Evolutionary conservation across 257 asterid genomes (phyloP), one percentile per base, ranked within the genome.

Genomic region (Nicotiana attenuata): DNA sequence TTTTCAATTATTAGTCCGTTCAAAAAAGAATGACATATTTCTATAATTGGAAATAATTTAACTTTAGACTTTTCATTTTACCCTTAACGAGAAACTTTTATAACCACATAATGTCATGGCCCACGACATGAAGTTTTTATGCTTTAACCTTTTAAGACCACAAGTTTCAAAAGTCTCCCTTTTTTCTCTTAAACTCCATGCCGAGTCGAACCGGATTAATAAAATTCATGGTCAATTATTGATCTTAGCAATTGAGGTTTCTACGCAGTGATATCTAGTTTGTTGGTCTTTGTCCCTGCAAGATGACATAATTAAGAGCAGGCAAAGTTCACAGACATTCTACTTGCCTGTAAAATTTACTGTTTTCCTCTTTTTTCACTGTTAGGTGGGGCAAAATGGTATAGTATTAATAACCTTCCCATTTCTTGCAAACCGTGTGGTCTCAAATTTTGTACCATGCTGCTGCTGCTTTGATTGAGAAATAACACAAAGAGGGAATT

Each of bases 381-480:
- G 63, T 75, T 75, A 24, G 15, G 79, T 73, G 45, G 63, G 79
- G 41, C 16, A 47, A 73, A 50, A 47, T 9, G 13, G 10, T 41
- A 3, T 50, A 20, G 41, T 24, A 75, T 7, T 24, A 73, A 7
- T 8, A 6, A 15, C 19, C 52, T 56, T 60, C 65, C 55, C 55
- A 3, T 75, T 59, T 67, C 66, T 75, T 33, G 79, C 19, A 80
- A 47, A 33, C 68, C 82, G 9, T 77, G 45, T 77, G 80, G 64
- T 29, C 71, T 50, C 60, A 26, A 52, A 60, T 15, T n/a, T 11
- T 64, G 64, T 45, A 47, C 47, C 57, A 24, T 65, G 24, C 56
- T 26, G 80, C 38, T 65, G 7, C 13, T 41, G 3, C 57, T 59
- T 76, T 84, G 88, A 80, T 77, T 66, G 81, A 81, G 85, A 78